Conservation (phyloP, 768 basidiomycete species). For the Amanita thiersii region DNA sequence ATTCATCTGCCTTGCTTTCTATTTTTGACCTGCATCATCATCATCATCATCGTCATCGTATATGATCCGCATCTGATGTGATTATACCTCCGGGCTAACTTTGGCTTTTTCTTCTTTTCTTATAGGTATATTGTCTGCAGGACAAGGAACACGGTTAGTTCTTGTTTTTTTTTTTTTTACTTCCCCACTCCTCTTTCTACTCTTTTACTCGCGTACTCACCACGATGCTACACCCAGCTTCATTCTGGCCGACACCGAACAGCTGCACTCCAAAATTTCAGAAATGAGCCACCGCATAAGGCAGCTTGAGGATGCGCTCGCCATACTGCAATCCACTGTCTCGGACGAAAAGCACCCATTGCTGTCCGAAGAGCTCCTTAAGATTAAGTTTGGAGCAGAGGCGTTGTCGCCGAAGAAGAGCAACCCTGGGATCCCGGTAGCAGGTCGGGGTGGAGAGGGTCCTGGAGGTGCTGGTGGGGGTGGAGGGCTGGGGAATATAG, state of each 20-base stretch:
- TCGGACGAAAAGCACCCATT: slow-evolving; percentile 55
- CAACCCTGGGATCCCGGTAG: slow-evolving; percentile 12
- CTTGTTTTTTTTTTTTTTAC: neutral
- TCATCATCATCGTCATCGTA: neutral
- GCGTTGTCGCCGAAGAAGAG: slow-evolving; percentile 21
- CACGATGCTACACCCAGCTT: slow-evolving; percentile 30
- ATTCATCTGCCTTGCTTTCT: too few species aligned
- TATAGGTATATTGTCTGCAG: slow-evolving; percentile 40
- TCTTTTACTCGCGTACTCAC: neutral
- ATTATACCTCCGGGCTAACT: too few species aligned
- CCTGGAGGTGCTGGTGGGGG: too few species aligned
- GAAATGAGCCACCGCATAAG: slow-evolving; percentile 64
- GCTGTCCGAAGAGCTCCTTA: slow-evolving; percentile 43
- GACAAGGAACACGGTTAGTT: slow-evolving; percentile 39
- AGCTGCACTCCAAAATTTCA: slow-evolving; percentile 56
- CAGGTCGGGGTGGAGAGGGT: slow-evolving; percentile 28
- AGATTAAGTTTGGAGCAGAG: slow-evolving; percentile 51
- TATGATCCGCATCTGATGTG: neutral
- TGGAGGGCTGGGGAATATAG: too few species aligned
- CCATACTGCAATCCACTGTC: slow-evolving; percentile 48
- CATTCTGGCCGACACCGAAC: slow-evolving; percentile 58
- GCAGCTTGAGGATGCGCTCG: slow-evolving; percentile 60
- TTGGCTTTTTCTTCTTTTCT: neutral
- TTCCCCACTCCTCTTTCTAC: neutral
- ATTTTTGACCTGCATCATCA: neutral